Evolutionary conservation across 108 stramenopile genomes (phyloP), one percentile per base, ranked within the genome.

Genomic region (Skeletonema costatum): DNA sequence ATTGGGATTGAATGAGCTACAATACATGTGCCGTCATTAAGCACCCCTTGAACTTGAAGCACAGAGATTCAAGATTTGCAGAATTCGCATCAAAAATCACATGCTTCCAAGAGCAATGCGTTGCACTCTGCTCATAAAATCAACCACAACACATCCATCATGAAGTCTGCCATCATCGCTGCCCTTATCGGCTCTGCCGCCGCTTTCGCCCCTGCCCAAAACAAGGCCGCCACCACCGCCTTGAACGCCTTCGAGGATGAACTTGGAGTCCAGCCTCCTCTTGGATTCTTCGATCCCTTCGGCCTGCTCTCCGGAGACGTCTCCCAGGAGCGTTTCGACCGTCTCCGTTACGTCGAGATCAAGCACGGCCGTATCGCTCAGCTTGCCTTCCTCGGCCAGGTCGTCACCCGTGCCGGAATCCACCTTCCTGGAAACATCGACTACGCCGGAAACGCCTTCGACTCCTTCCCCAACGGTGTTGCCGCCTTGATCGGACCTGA

Each of bases 351-450:
- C 68, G 79, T 77, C 53, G 87, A 88, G 77, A 66, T 88, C 30
- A 88, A 88, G 84, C 87, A 88, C 84, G 87, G 87, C 17, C 75
- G 87, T 12, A 67, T 88, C 32, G 51, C 51, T 35, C 56, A 62
- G 91, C 74, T 87, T 72, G 25, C 25, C 25, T 25, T 25, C 25
- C 25, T 25, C 25, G 25, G 25, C 25, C 25, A 25, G 25, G 25
- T 25, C 0, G 25, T 25, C 25, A 25, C 25, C 25, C 25, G 25
- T 25, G 25, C 25, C 25, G 25, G 25, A 65, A 71, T 87, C 87
- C 74, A 84, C 80, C 89, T 92, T 79, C 87, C 87, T 11, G 89
- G 89, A 80, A 58, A 56, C 87, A 91, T 94, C 56, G 76, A 88
- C 84, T 66, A 78, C 70, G 44, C 74, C 30, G 93, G 90, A 38